Evolutionary conservation across 2,329 filamentous ascomycete species (phyloP), one percentile per base, ranked within the genome.

Genomic region (Parastagonospora avenae): DNA sequence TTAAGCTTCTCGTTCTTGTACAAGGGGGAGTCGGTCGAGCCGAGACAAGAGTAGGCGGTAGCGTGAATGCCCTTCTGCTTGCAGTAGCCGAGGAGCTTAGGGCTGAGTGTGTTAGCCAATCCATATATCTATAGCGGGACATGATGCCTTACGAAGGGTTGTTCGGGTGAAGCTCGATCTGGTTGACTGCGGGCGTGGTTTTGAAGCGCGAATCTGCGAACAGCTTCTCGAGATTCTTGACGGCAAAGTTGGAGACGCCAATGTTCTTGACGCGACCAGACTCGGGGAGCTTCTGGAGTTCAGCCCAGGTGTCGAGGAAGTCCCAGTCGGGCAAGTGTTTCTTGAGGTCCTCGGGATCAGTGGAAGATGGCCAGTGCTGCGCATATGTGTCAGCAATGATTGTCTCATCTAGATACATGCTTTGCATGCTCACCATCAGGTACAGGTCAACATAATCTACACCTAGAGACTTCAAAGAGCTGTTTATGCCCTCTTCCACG

Each of bases 191-290:
- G 11, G 81, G 82, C 9, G 79, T 75, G 50, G 83, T 85, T 77
- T 86, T 86, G 76, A 80, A 84, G 57, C 79, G 80, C 9, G 84
- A 81, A 62, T 88, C 82, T 62, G 82, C 85, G 55, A 94, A 79
- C 51, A 80, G 81, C 73, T 84, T 89, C 80, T 93, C 88, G 32
- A 94, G 79, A 76, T 94, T 90, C 74, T 79, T 84, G 72, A 92
- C 90, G 57, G 82, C 88, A 73, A 95, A 94, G 82, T 95, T 95
- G 74, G 89, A 91, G 50, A 94, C 88, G 64, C 90, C 90, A 70
- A 93, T 91, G 79, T 90, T 91, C 75, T 82, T 83, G 44, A 89
- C 89, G 75, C 91, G 90, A 72, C 87, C 86, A 38, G 83, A 85
- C 9, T 75, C 83, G 19, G 85, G 77, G 40, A 91, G 79, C 79